These are phyloP conservation scores for Aspergillus baeticus DNA, from an alignment of 495 filamentous ascomycete genomes.

Conservation along the genomic window DNA sequence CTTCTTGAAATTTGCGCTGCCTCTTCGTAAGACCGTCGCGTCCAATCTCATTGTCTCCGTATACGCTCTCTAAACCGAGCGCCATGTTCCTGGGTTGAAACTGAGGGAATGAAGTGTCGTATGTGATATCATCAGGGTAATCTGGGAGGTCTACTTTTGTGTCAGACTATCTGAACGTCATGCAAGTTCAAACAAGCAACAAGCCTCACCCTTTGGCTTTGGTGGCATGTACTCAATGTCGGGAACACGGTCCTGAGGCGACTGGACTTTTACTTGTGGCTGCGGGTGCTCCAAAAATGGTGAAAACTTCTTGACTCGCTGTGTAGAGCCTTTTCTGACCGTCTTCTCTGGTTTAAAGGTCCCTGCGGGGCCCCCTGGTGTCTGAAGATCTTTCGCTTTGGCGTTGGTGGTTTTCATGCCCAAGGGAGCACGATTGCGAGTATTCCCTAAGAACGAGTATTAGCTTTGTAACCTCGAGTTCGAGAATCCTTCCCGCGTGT, in stretches of 20 bases:
- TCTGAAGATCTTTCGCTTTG: slow-evolving; percentile 71
- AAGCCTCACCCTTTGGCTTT: slow-evolving; percentile 50
- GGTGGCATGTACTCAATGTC: slow-evolving; percentile 79
- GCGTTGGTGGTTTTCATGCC: slow-evolving; percentile 96
- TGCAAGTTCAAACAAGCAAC: neutral
- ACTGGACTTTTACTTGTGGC: slow-evolving; percentile 28
- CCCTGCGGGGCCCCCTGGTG: slow-evolving; percentile 49
- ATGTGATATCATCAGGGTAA: slow-evolving; percentile 71
- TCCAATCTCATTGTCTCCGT: slow-evolving; percentile 62
- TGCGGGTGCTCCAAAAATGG: slow-evolving; percentile 36
- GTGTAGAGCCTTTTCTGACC: slow-evolving; percentile 49
- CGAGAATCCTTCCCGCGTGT: slow-evolving; percentile 1
- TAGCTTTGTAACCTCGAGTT: slow-evolving; percentile 16
- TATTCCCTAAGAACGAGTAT: slow-evolving; percentile 43
- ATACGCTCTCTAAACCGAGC: slow-evolving; percentile 57
- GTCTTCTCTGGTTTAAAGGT: slow-evolving; percentile 48
- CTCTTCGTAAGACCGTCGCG: slow-evolving; percentile 65
- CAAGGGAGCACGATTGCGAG: slow-evolving; percentile 73
- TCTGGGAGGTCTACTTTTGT: slow-evolving; percentile 63
- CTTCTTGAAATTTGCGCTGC: slow-evolving; percentile 61
- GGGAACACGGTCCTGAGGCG: slow-evolving; percentile 58
- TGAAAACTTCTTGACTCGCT: slow-evolving; percentile 46
- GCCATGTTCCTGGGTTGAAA: slow-evolving; percentile 65
- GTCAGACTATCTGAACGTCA: slow-evolving; percentile 40
- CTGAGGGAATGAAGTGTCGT: slow-evolving; percentile 51